Base-by-base conservation (phyloP, 768 basidiomycete species). In the Gloeophyllum trabeum region DNA sequence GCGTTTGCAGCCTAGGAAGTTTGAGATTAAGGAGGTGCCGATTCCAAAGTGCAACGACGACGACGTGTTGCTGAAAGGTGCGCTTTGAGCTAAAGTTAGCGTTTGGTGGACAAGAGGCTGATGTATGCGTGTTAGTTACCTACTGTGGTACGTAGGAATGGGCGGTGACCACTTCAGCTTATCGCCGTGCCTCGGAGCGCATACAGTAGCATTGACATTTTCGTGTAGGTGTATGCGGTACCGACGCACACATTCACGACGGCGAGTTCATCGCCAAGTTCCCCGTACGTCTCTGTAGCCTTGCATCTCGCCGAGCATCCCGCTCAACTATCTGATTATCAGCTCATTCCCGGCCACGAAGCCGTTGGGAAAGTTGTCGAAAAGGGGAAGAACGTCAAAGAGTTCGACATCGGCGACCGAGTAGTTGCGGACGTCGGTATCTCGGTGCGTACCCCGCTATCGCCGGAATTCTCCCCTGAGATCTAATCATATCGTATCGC, bases 371-470 rank as follows among this genome's bases (percentile, higher is more conserved):
- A 61, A 6, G 64, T 90, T 41, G 75, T 81, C 21, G 75, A 79
- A 47, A 65, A 85, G 51, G 89, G 90, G 19, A 82, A 80, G 64
- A 74, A 86, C 45, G 89, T 92, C 37, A 74, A 74, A 47, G 84
- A 73, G 4, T 89, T 93, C 52, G 61, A 67, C 2, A 57, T 76
- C 12, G 90, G 90, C 22, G 90, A 92, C 54, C 79, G 88, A 40
- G 79, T 81, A 52, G 90, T 87, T 28, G 85, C 84, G 20, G 90
- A 94, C 59, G 81, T 84, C 28, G 73, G 79, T 46, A 66, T 74
- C 42, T 77, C 79, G 39, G 84, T 81, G 45, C 56, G 79, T 57
- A 26, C 20, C 21, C 12, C 7, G 21, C 41, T 12, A 25, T 35
- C 28, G 45, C 49, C 22, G 24, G 2, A 24, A 36, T 28, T 21